Conservation (phyloP, 306 rosid genomes). For the Notholithocarpus densiflorus region DNA sequence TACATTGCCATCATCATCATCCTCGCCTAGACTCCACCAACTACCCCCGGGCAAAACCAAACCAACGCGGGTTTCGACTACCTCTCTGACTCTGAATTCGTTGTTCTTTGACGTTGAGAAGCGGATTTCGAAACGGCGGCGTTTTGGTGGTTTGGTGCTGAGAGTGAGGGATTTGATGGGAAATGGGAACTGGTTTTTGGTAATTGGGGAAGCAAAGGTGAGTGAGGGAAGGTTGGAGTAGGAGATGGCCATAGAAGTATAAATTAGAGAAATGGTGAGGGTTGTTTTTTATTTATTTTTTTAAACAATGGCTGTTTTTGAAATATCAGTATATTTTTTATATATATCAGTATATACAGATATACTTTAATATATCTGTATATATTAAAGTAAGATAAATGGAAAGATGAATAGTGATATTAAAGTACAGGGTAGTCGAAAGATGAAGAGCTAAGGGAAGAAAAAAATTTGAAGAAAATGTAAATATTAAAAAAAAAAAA, state of each 20-base stretch:
- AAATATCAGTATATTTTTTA: too few species aligned
- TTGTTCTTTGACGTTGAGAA: neutral
- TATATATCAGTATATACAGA: too few species aligned
- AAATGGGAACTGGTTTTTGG: neutral
- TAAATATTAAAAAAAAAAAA: too few species aligned
- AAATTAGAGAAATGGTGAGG: neutral
- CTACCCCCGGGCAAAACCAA: slow-evolving; percentile 26
- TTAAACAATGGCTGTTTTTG: too few species aligned
- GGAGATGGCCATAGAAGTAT: slow-evolving; percentile 18
- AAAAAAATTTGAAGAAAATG: too few species aligned
- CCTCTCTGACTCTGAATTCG: neutral
- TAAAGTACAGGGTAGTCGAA: too few species aligned
- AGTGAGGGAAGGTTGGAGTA: neutral
- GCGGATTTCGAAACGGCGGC: slow-evolving; percentile 8
- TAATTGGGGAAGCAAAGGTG: neutral
- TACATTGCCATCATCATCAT: slow-evolving; percentile 1
- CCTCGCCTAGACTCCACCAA: slow-evolving; percentile 56
- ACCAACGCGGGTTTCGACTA: slow-evolving; percentile 8
- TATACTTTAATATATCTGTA: too few species aligned
- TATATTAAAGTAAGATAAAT: too few species aligned
- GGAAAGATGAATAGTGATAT: too few species aligned
- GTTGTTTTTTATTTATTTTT: too few species aligned
- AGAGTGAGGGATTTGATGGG: slow-evolving; percentile 4
- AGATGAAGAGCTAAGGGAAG: too few species aligned
- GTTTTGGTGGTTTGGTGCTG: neutral